Conservation (phyloP, 345 rosid genomes). For the Ailanthus altissimus region DNA sequence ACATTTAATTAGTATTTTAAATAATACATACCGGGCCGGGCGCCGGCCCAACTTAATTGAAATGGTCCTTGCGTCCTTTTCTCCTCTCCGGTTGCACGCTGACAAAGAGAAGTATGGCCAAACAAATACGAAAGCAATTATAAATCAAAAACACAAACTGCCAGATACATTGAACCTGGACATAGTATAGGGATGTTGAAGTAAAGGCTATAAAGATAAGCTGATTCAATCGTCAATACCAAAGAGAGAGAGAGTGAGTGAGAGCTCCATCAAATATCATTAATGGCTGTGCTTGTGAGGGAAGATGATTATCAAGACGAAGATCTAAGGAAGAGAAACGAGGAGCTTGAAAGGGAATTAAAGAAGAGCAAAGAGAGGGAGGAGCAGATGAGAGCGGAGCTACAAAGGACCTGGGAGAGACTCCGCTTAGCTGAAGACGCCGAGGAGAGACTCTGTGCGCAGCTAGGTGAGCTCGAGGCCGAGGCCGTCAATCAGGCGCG, state of each 20-base stretch:
- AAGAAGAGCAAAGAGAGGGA: conserved; percentile 49
- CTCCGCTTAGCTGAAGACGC: conserved; percentile 77
- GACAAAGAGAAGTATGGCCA: too few species aligned
- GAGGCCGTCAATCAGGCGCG: conserved; percentile 77
- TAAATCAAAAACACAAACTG: too few species aligned
- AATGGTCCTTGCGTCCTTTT: too few species aligned
- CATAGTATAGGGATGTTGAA: conserved; percentile 17
- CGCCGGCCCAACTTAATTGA: too few species aligned
- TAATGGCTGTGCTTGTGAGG: not conserved
- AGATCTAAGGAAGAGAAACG: conserved; percentile 49
- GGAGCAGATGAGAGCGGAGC: conserved; percentile 57
- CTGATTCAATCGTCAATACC: not conserved
- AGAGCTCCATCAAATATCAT: conserved; percentile 22
- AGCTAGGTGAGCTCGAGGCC: conserved; percentile 86
- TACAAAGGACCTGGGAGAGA: conserved; percentile 47
- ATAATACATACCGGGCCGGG: too few species aligned
- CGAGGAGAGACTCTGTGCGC: conserved; percentile 79
- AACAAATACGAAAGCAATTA: too few species aligned
- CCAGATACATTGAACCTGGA: conserved; percentile 75
- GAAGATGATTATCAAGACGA: conserved; percentile 8
- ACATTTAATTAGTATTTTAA: too few species aligned
- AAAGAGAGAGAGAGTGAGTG: not conserved
- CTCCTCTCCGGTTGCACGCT: too few species aligned
- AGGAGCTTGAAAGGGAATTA: conserved; percentile 59
- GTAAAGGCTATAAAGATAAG: conserved; percentile 18